Conservation (phyloP, 371 early-diverging fungal species). For the Blakeslea trispora region DNA sequence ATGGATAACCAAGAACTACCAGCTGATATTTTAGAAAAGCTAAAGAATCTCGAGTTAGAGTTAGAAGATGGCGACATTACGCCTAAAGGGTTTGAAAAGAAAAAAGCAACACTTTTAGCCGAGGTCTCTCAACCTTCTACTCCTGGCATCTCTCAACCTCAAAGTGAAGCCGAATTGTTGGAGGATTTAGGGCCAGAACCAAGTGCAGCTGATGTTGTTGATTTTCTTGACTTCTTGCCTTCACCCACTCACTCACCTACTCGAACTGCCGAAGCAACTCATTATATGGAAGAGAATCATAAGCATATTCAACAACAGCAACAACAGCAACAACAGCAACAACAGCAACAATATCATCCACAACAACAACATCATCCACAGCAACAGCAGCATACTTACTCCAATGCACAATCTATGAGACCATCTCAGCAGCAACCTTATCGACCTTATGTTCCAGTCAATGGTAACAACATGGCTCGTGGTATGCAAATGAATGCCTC, state of each 20-base stretch:
- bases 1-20: constrained; percentile 42
- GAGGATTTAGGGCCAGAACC: constrained; percentile 47
- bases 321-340: constrained; percentile 12
- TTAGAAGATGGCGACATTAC: constrained; percentile 72
- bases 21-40: constrained; percentile 48
- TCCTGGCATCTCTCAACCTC: constrained; percentile 7
- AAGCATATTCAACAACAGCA: constrained; percentile 18
- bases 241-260: constrained; percentile 51
- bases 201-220: constrained; percentile 55
- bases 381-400: no score
- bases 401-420: no score
- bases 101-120: constrained; percentile 45
- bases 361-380: constrained; percentile 8
- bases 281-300: constrained; percentile 37
- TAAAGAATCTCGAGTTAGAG: constrained; percentile 60
- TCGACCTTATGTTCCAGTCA: no score
- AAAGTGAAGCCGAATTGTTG: constrained; percentile 16
- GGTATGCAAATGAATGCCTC: constrained; percentile 9
- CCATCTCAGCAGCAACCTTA: constrained; percentile 1
- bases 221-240: constrained; percentile 52
- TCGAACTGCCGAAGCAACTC: constrained; percentile 16
- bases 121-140: constrained; percentile 11
- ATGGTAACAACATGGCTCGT: neutral
- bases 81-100: constrained; percentile 70
- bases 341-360: neutral